Base-by-base conservation (phyloP, 345 rosid genomes). In the Salix suchowensis region DNA sequence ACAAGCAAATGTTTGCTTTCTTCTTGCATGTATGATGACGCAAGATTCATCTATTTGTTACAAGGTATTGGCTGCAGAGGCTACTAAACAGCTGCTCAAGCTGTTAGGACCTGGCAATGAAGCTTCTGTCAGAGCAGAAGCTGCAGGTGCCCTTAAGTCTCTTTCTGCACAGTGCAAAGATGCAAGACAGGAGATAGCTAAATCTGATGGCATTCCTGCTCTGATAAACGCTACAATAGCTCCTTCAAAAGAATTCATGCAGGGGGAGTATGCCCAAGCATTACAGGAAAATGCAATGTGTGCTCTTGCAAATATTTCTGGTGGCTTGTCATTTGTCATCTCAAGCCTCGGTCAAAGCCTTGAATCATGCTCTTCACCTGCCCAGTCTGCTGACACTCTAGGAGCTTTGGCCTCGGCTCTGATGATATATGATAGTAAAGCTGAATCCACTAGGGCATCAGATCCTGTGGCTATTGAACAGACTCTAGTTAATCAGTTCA, bases 391-490 rank as follows among this genome's bases (percentile, higher is more conserved):
- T 26, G 99, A 96, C 79, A 96, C 98, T 11, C 87, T 96, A 61
- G 99, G 99, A 77, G 99, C 99, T 69, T 85, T 96, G 79, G 99
- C 99, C 86, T 94, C 99, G n/a, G 99, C 98, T 67, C 87, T 96
- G 76, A 96, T 96, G 99, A 94, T 96, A 83, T 96, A 96, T 83
- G 98, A 96, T 76, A 85, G 90, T 82, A 88, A 85, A 75, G 96
- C 97, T 46, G 99, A 96, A 80, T 88, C 85, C 60, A 90, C 89
- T 6, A 88, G 93, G 80, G 89, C 97, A 73, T 90, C 99, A 32
- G 97, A 96, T 79, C 91, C 98, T 65, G 65, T 79, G 78, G 85
- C 55, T 23, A 76, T 91, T 77, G 99, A 96, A 87, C 94, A 90
- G 85, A 96, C 94, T 69, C 85, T 96, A 82, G 81, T 96, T 76